phyloP scores from a whole-genome alignment of 2,329 filamentous ascomycete species.

The Byssochlamys sp. region DNA sequence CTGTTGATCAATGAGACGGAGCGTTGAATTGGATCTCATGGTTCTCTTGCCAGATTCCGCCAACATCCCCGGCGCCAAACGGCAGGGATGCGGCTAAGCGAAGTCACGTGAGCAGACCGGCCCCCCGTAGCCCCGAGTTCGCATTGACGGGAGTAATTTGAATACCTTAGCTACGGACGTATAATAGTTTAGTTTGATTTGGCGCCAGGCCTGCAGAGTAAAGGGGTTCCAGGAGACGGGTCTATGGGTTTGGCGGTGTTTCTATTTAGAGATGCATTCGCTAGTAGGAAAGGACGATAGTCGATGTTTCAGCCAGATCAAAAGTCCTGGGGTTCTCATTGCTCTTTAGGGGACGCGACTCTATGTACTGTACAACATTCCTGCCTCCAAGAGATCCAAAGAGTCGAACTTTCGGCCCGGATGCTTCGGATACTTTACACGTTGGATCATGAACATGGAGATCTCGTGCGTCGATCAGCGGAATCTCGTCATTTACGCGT shows the following conservation, averaged over 20 bases:
- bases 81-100: background rate
- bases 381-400: constrained; percentile 10
- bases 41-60: background rate
- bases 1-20: background rate
- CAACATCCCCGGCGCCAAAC: background rate
- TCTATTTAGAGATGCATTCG: background rate
- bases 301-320: background rate
- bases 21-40: background rate
- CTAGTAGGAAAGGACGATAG: background rate
- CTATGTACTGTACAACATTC: constrained; percentile 26
- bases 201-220: background rate
- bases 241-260: background rate
- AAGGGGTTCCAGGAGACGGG: background rate
- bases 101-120: background rate
- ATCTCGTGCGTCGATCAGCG: constrained; percentile 20
- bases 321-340: background rate
- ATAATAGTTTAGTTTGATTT: too few relatives aligned
- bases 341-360: constrained; percentile 8
- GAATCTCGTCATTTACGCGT: constrained; percentile 30
- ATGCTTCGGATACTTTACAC: constrained; percentile 31
- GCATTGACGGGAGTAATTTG: background rate
- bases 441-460: constrained; percentile 24
- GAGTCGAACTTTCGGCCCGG: constrained; percentile 18
- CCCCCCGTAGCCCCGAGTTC: background rate
- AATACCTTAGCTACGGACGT: background rate